Evolutionary conservation across 2,329 filamentous ascomycete species (phyloP).

Genomic region (Cladosporium sp.): DNA sequence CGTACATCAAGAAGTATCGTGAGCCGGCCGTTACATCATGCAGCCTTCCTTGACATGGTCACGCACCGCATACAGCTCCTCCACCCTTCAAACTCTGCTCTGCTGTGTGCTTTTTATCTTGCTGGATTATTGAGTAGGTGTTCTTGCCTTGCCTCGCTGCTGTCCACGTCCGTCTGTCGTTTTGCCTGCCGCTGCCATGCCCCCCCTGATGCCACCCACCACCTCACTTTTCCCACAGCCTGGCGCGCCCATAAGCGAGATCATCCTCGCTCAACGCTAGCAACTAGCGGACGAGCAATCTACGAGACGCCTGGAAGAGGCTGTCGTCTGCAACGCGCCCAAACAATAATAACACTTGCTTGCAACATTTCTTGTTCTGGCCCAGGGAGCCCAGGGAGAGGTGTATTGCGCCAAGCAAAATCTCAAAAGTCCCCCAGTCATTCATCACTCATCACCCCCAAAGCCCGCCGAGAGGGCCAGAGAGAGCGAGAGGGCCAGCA

Average conservation of each 20-base stretch:
- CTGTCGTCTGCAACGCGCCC: conserved; percentile 2
- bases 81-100: neutral
- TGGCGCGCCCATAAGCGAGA: conserved; percentile 6
- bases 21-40: neutral
- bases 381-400: too few relatives aligned
- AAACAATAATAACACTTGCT: neutral
- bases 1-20: neutral
- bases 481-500: too few relatives aligned
- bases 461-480: too few relatives aligned
- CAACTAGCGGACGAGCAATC: conserved; percentile 5
- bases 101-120: neutral
- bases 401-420: too few relatives aligned
- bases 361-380: too few relatives aligned
- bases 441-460: too few relatives aligned
- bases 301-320: conserved; percentile 1
- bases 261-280: conserved; percentile 9
- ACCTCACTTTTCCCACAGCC: neutral
- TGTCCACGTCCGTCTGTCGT: too few relatives aligned
- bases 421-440: too few relatives aligned
- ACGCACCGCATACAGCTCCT: neutral
- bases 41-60: neutral
- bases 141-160: too few relatives aligned
- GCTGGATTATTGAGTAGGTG: neutral
- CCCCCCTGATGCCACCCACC: too few relatives aligned
- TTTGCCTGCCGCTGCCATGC: neutral